A percentile compares a stretch with the other conserved stretches of the same genome.
These are phyloP conservation scores for Sordariomycetes sp. DNA, from an alignment of 2,329 filamentous ascomycete species.

Conservation along the genomic window DNA sequence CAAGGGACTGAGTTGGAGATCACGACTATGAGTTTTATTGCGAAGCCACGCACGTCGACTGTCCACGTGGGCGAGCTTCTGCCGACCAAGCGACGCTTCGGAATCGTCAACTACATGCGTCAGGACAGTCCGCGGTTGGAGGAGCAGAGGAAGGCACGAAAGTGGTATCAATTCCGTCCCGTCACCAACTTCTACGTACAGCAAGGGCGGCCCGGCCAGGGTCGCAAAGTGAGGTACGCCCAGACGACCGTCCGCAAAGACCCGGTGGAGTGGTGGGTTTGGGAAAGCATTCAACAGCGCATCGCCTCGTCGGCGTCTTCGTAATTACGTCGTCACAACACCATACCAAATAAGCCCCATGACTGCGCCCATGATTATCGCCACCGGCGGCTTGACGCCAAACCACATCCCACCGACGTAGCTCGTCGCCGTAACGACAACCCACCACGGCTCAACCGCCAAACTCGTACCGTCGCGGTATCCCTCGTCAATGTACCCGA, in stretches of 20 bases:
- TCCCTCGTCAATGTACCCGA: conserved; percentile 42
- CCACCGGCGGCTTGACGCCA: conserved; percentile 15
- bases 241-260: conserved; percentile 17
- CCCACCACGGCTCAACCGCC: conserved; percentile 49
- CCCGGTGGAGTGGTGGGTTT: conserved; percentile 28
- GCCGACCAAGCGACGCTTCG: conserved; percentile 20
- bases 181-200: conserved; percentile 29
- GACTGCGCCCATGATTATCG: conserved; percentile 18
- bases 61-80: conserved; percentile 27
- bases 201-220: conserved; percentile 10
- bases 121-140: neutral
- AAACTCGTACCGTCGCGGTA: conserved; percentile 37
- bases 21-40: conserved; percentile 46
- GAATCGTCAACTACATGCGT: conserved; percentile 31
- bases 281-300: conserved; percentile 25
- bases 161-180: conserved; percentile 30
- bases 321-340: conserved; percentile 7
- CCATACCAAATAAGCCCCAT: conserved; percentile 18
- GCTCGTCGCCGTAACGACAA: conserved; percentile 39
- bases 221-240: conserved; percentile 12
- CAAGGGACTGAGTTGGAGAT: conserved; percentile 36
- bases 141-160: conserved; percentile 21
- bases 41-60: conserved; percentile 41
- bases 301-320: neutral
- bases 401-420: conserved; percentile 20